Base-by-base conservation (phyloP, 163 green algal species). In the Smithsoniella earleae region DNA sequence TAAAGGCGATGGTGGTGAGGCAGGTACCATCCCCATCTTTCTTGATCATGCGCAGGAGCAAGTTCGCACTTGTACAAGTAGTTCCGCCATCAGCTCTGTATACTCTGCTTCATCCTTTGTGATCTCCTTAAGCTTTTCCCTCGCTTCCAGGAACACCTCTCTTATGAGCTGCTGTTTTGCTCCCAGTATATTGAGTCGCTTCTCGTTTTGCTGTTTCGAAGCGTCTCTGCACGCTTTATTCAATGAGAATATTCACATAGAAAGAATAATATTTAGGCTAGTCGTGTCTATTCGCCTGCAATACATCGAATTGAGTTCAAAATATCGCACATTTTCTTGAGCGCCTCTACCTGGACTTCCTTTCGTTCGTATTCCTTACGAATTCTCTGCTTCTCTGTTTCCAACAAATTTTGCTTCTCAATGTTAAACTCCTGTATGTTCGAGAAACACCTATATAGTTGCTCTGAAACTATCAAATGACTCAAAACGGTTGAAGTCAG, bases 181-280 rank as follows among this genome's bases (percentile, higher is more conserved):
- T 43, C 89, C 80, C 44, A 99, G 85, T n/a, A 98, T 85, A 77
- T 91, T 92, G 10, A 99, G 75, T 2, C 94, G 85, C 73, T 86
- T 85, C 52, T 93, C 89, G 78, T 99, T 99, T 25, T 97, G 84
- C 76, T 96, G 88, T 86, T 96, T 98, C 63, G 90, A 97, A 80
- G 89, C 90, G 75, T 97, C 94, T 37, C 89, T 96, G 84, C 73
- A 77, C 3, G 31, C 27, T 28, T 28, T n/a, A 72, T 46, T 16
- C 25, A 40, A n/a, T 16, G 52, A 44, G 33, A 40, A 18, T n/a
- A n/a, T n/a, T 6, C 28, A 78, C 36, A 66, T 20, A 46, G 18
- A 30, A 36, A 62, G 58, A 3, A 74, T 64, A 38, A 10, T 30
- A 25, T 5, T 5, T 38, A 13, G 20, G 16, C 62, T 10, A 54